Conservation (phyloP, 306 rosid genomes). For the Cercis canadensis region DNA sequence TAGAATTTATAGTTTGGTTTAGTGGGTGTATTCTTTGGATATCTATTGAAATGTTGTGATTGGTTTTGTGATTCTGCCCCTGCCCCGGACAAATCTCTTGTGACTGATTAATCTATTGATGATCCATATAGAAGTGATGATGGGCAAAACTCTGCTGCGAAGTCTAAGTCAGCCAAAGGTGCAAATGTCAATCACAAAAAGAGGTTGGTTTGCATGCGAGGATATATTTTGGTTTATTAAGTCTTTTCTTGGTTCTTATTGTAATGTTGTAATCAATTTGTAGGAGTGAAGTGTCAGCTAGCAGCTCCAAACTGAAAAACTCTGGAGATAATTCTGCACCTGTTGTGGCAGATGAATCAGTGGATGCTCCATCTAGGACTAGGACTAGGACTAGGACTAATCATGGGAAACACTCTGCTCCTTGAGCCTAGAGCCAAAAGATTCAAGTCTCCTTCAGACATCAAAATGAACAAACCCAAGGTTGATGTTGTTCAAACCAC, state of each 20-base stretch:
- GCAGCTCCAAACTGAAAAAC: conserved; percentile 32
- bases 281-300: conserved; percentile 37
- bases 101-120: too few species aligned
- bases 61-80: too few species aligned
- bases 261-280: conserved; percentile 27
- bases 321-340: conserved; percentile 23
- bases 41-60: too few species aligned
- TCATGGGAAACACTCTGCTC: conserved; percentile 23
- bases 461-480: conserved; percentile 9
- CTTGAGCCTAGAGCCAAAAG: conserved; percentile 32
- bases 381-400: not conserved
- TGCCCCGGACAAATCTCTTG: too few species aligned
- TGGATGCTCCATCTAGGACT: conserved; percentile 30
- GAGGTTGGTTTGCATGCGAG: not conserved
- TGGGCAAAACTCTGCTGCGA: too few species aligned
- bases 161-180: too few species aligned
- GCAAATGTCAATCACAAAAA: too few species aligned
- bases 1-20: too few species aligned
- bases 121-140: too few species aligned
- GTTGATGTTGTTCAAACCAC: conserved; percentile 25
- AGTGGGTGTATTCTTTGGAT: too few species aligned
- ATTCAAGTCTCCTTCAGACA: conserved; percentile 29
- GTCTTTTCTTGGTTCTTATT: conserved; percentile 22
- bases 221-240: not conserved
- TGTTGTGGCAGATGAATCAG: conserved; percentile 19